phyloP scores from a whole-genome alignment of 2,329 filamentous ascomycete genomes.

The Ambrosiella beaveri region DNA sequence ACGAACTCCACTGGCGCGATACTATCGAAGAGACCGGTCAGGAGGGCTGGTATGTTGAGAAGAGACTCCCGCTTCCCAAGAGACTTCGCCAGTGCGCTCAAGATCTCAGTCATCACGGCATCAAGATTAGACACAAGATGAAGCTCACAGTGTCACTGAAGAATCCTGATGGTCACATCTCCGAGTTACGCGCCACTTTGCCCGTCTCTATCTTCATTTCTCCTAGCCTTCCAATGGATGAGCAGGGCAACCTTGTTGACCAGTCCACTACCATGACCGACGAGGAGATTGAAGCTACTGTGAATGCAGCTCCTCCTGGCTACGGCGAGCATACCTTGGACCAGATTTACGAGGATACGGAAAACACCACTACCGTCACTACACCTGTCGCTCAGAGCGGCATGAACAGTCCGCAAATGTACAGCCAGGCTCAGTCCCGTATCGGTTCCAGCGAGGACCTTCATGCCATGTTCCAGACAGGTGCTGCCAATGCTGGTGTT shows the following conservation, averaged over 20 bases:
- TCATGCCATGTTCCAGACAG: constrained; percentile 25
- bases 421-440: constrained; percentile 47
- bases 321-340: constrained; percentile 86
- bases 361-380: constrained; percentile 55
- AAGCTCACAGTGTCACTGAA: constrained; percentile 80
- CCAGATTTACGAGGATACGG: constrained; percentile 75
- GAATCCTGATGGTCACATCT: constrained; percentile 82
- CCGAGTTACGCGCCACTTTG: constrained; percentile 80
- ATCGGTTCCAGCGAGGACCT: constrained; percentile 71
- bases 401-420: constrained; percentile 60
- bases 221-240: constrained; percentile 75
- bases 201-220: constrained; percentile 92
- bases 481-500: constrained; percentile 23
- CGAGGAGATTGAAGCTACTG: constrained; percentile 27
- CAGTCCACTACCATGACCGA: constrained; percentile 27
- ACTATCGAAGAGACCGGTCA: constrained; percentile 50
- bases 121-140: constrained; percentile 85
- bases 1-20: constrained; percentile 49
- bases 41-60: constrained; percentile 46
- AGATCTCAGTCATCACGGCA: constrained; percentile 72
- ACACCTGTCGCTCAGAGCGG: constrained; percentile 55
- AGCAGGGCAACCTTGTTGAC: constrained; percentile 62
- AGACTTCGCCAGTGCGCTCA: constrained; percentile 71
- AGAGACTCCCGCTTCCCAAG: constrained; percentile 56
- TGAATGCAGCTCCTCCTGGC: constrained; percentile 65